Conservation (phyloP, 495 filamentous ascomycete genomes). For the Daldinia childiae region DNA sequence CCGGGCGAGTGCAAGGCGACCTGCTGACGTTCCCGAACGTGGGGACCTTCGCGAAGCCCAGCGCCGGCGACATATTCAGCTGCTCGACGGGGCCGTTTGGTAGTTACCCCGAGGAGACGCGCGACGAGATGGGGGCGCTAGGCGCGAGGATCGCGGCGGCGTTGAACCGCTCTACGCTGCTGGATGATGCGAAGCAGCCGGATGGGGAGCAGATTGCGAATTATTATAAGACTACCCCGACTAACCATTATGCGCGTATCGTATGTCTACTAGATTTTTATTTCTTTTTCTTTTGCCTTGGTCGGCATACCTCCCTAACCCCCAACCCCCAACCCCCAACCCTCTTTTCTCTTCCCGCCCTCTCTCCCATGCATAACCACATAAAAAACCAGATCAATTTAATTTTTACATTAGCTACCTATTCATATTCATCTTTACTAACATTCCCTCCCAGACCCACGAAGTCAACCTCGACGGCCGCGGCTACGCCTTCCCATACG, state of each 20-base stretch:
- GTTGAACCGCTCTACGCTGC: conserved; percentile 72
- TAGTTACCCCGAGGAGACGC: conserved; percentile 49
- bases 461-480: conserved; percentile 65
- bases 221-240: conserved; percentile 66
- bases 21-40: conserved; percentile 61
- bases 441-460: conserved; percentile 55
- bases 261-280: conserved; percentile 17
- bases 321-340: too few species aligned
- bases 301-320: neutral
- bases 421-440: neutral
- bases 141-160: conserved; percentile 73
- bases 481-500: conserved; percentile 83
- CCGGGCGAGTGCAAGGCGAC: conserved; percentile 59
- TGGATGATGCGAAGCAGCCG: conserved; percentile 61
- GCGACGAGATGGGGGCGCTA: conserved; percentile 58
- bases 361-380: neutral
- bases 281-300: neutral
- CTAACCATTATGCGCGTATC: conserved; percentile 78
- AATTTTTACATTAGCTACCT: too few species aligned
- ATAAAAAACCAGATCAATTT: too few species aligned
- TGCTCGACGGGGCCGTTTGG: conserved; percentile 77
- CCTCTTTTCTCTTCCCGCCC: neutral
- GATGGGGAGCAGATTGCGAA: conserved; percentile 53
- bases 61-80: conserved; percentile 71
- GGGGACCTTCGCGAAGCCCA: conserved; percentile 65